Evolutionary conservation across 1,139 yeast genomes (phyloP), one percentile per base, ranked within the genome.

Genomic region (Kluyveromyces marxianus): DNA sequence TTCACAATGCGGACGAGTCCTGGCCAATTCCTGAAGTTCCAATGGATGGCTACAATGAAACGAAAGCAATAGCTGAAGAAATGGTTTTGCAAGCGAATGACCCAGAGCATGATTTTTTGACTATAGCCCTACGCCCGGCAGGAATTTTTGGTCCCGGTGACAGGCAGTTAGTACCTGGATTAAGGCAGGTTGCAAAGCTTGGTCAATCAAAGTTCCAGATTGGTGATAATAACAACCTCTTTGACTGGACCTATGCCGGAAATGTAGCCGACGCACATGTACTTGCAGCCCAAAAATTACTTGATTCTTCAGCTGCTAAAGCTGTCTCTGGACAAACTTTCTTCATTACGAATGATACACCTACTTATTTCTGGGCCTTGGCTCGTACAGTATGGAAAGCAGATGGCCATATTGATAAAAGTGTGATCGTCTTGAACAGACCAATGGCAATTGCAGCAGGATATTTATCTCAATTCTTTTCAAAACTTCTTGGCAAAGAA

Each of bases 81-180:
- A 76, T 81, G 65, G 96, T 90, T 2, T 72, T 90, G 61, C 69
- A 75, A 35, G 86, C 95, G 24, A 81, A 86, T 61, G 74, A 71
- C 54, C 70, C 66, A 37, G 65, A 69, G 0, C 69, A 71, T n/a
- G 74, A 74, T 5, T 76, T 86, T 49, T 67, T 73, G 44, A 92
- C 98, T 0, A 83, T 87, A 37, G 90, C 97, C 4, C 69, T 94
- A 47, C 79, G 99, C 54, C 98, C 98, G 2, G 97, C 98, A 0
- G 99, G 98, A 35, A 89, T 94, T 42, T 92, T 94, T 69, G 99
- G 98, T 4, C 98, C 98, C 4, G 98, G 98, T 39, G 98, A 94
- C 66, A 79, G 98, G 51, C 99, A 94, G 65, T 71, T 92, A 60
- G 92, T 94, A 42, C 98, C 98, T 4, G 96, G 96, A 2, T 72